Base-by-base conservation (phyloP, 306 rosid species). In the Cicer arietinum region DNA sequence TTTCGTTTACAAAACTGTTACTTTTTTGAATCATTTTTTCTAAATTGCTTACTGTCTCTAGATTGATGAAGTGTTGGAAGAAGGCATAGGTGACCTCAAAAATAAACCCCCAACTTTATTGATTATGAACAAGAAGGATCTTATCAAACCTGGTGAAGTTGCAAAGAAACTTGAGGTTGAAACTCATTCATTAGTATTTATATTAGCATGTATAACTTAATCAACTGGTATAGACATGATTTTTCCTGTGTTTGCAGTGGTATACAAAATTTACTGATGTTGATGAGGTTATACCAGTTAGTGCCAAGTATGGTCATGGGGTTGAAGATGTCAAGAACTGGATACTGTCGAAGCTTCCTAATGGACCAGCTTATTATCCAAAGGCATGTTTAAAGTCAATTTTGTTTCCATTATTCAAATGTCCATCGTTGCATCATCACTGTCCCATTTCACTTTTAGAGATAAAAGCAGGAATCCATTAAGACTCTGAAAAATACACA, bases 201-300 rank as follows among this genome's bases (percentile, higher is more conserved):
- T 73, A n/a, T 74, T 76, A 71, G 75, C 74, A 10, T 18, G 69
- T 47, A 66, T 45, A 51, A 42, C 60, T 84, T 35, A 67, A 58
- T 75, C 53, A 51, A 59, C 42, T 68, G 25, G 44, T 47, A 50
- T 13, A 17, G 69, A 73, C 50, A 53, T 81, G 64, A 44, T 22
- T 50, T 70, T 47, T 61, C 62, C 62, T 17, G 9, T 54, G 52
- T 64, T 39, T 83, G 84, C 84, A 94, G 99, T 92, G 97, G 99
- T 94, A 87, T 81, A 92, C 92, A 72, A 94, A 92, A 83, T 90
- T 88, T 70, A 89, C 93, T 10, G 75, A 90, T 39, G 90, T 86
- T 63, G 99, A 94, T 67, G 99, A 92, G 85, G 93, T 94, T 67
- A 94, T 94, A 81, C 99, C 99, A 45, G 99, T 92, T 75, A 94